Evolutionary conservation across 75 land plant species (phyloP).

Genomic region (Cunninghamia lanceolata): DNA sequence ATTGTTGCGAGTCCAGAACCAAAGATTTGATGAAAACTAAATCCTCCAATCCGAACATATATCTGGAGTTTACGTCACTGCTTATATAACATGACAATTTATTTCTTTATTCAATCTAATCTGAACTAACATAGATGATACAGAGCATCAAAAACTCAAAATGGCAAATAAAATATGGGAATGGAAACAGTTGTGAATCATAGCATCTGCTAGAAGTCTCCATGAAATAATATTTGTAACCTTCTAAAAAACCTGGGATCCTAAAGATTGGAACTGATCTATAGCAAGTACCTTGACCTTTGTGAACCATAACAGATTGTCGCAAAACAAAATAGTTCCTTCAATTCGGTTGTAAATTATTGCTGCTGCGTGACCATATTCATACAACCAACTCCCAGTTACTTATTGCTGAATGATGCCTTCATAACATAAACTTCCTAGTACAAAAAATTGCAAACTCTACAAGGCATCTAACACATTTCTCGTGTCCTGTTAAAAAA

Average conservation of each 20-base stretch:
- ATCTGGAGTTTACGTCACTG: not conserved
- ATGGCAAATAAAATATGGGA: not conserved
- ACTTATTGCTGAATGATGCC: constrained; percentile 5
- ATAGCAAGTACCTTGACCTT: not conserved
- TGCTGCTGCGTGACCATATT: not conserved
- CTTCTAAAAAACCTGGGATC: not conserved
- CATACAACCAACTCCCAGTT: not conserved
- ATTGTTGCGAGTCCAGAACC: not conserved
- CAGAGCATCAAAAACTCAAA: not conserved
- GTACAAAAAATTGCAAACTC: constrained; percentile 2
- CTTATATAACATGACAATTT: not conserved
- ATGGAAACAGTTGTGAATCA: not conserved
- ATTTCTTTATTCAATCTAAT: not conserved
- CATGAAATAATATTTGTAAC: not conserved
- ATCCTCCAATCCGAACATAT: not conserved
- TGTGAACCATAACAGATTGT: not conserved
- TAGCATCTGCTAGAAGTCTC: not conserved
- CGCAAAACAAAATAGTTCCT: not conserved
- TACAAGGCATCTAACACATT: not conserved
- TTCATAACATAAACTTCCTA: not conserved
- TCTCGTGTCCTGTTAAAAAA: not conserved
- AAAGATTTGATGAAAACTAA: not conserved
- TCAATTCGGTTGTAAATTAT: not conserved
- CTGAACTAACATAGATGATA: not conserved
- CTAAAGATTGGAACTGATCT: not conserved